Evolutionary conservation across 176 grass and related monocot genomes (phyloP).

Genomic region (Eragrostis nindensis): DNA sequence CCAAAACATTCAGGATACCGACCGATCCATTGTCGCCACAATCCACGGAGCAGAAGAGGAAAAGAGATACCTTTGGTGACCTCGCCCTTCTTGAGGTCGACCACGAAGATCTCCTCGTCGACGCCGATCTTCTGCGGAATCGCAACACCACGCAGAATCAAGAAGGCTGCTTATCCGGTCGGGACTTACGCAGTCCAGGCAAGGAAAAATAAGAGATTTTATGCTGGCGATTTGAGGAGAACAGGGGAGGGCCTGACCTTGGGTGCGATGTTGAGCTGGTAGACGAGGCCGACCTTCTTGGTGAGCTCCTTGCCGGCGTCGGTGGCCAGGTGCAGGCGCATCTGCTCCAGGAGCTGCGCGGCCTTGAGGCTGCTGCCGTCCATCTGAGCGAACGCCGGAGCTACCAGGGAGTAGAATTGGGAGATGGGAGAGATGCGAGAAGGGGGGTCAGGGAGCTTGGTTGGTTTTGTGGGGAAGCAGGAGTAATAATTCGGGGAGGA

Average conservation of each 20-base stretch:
- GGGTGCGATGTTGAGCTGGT: slow-evolving; percentile 84
- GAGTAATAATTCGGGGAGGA: too few species aligned
- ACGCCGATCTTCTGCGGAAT: slow-evolving; percentile 65
- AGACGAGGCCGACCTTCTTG: slow-evolving; percentile 78
- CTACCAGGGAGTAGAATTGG: too few species aligned
- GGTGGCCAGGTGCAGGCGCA: slow-evolving; percentile 70
- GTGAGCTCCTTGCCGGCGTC: slow-evolving; percentile 63
- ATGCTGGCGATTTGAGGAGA: too few species aligned
- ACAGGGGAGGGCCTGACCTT: slow-evolving; percentile 42
- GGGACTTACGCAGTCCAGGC: neutral
- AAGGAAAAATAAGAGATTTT: too few species aligned
- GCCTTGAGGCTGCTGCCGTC: neutral
- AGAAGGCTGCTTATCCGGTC: neutral
- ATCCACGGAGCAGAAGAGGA: neutral
- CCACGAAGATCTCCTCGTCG: slow-evolving; percentile 87
- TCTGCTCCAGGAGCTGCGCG: slow-evolving; percentile 65
- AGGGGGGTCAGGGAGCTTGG: too few species aligned
- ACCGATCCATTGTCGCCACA: neutral
- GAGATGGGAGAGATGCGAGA: too few species aligned
- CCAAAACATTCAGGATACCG: neutral
- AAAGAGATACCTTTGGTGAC: slow-evolving; percentile 63
- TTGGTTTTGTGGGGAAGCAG: too few species aligned
- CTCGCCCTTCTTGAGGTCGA: slow-evolving; percentile 85
- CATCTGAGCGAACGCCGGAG: too few species aligned
- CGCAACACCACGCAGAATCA: neutral